phyloP scores from a whole-genome alignment of 2,329 filamentous ascomycete genomes.

The Ophiosphaerella korrae region DNA sequence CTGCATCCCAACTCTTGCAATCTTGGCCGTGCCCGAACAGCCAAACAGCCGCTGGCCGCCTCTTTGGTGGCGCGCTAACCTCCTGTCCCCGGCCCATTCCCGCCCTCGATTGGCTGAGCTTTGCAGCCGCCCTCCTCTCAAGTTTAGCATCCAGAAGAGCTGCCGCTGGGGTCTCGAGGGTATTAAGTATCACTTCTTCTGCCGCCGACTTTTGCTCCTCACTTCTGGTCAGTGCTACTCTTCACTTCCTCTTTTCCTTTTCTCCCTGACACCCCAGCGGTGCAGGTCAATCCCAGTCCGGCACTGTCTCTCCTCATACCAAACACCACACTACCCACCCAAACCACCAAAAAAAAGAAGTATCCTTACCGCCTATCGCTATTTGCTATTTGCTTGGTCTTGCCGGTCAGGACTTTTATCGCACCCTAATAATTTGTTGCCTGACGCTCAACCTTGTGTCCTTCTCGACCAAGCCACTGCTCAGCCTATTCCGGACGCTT shows the following conservation, averaged over 20 bases:
- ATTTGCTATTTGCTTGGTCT: constrained; percentile 22
- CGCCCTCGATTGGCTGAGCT: constrained; percentile 36
- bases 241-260: constrained; percentile 29
- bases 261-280: constrained; percentile 34
- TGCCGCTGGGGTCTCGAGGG: constrained; percentile 19
- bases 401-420: constrained; percentile 38
- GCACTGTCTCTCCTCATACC: constrained; percentile 30
- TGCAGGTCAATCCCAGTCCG: constrained; percentile 35
- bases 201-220: constrained; percentile 26
- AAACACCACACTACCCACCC: constrained; percentile 25
- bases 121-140: constrained; percentile 27
- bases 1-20: constrained; percentile 33
- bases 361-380: constrained; percentile 25
- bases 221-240: constrained; percentile 38
- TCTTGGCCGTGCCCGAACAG: constrained; percentile 32
- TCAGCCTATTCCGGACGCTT: constrained; percentile 38
- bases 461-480: constrained; percentile 30
- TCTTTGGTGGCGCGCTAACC: constrained; percentile 38
- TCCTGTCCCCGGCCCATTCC: constrained; percentile 20
- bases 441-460: constrained; percentile 35
- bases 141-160: constrained; percentile 20
- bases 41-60: constrained; percentile 40
- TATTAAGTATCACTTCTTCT: constrained; percentile 41
- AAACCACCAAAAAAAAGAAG: constrained; percentile 11
- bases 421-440: constrained; percentile 34